Conservation (phyloP, 345 rosid species). For the Citrus inodora region DNA sequence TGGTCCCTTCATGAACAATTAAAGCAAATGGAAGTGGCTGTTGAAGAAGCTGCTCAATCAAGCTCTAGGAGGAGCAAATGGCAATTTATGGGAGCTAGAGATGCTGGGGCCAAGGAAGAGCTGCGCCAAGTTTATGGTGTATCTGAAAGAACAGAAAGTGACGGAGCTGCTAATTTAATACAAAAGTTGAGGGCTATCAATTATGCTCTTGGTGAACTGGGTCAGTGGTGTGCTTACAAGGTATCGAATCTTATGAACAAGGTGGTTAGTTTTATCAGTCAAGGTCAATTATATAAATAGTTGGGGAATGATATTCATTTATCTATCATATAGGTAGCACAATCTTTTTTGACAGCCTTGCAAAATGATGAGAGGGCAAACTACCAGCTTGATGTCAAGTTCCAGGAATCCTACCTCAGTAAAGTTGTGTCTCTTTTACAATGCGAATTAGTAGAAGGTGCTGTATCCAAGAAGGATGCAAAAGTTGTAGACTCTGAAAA, state of each 20-base stretch:
- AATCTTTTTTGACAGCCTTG: slow-evolving; percentile 83
- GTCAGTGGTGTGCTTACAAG: slow-evolving; percentile 99
- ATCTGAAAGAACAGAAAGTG: slow-evolving; percentile 96
- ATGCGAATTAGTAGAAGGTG: slow-evolving; percentile 89
- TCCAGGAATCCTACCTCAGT: slow-evolving; percentile 83
- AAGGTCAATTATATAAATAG: not conserved
- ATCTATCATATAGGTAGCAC: slow-evolving; percentile 66
- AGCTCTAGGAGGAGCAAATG: slow-evolving; percentile 91
- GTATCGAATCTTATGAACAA: slow-evolving; percentile 29
- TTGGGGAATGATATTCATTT: not conserved
- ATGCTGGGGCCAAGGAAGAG: slow-evolving; percentile 97
- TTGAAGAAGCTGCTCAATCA: slow-evolving; percentile 90
- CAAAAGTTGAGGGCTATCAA: slow-evolving; percentile 94
- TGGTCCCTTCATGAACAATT: slow-evolving; percentile 96
- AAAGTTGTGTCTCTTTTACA: slow-evolving; percentile 79
- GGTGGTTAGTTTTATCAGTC: slow-evolving; percentile 3
- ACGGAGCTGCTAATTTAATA: slow-evolving; percentile 93
- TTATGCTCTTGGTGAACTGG: slow-evolving; percentile 89
- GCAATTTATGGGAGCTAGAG: slow-evolving; percentile 99
- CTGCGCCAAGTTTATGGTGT: slow-evolving; percentile 95
- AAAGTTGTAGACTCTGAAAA: slow-evolving; percentile 36
- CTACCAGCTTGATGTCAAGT: slow-evolving; percentile 92
- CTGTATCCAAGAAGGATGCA: slow-evolving; percentile 59
- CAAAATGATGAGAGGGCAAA: slow-evolving; percentile 92
- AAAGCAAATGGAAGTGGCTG: slow-evolving; percentile 82